phyloP scores from a whole-genome alignment of 2,329 filamentous ascomycete genomes.

The Neophaeococcomyces aloes region DNA sequence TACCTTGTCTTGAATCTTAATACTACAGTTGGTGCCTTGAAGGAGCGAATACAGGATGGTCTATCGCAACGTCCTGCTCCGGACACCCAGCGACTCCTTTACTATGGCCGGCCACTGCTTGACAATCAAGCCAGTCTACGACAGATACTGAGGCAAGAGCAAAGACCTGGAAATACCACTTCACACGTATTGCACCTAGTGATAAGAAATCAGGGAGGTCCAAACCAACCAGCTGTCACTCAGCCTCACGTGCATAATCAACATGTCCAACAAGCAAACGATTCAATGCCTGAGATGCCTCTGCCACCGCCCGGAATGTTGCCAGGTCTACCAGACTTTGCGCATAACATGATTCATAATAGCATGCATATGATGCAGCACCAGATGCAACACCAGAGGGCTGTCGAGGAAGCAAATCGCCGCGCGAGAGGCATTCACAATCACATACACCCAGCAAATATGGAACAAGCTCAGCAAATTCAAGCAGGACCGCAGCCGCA shows the following conservation, averaged over 20 bases:
- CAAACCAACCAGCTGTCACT: slow-evolving; percentile 15
- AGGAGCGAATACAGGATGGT: slow-evolving; percentile 39
- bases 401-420: slow-evolving; percentile 14
- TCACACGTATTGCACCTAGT: slow-evolving; percentile 33
- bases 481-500: slow-evolving; percentile 1
- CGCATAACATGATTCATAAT: slow-evolving; percentile 15
- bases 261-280: background rate
- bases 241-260: background rate
- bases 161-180: slow-evolving; percentile 25
- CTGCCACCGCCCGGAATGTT: slow-evolving; percentile 17
- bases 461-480: slow-evolving; percentile 12
- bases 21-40: slow-evolving; percentile 44
- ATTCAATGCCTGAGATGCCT: slow-evolving; percentile 26
- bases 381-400: slow-evolving; percentile 11
- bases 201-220: background rate
- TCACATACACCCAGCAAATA: slow-evolving; percentile 1
- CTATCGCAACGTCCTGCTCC: slow-evolving; percentile 38
- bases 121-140: slow-evolving; percentile 40
- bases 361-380: slow-evolving; percentile 11
- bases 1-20: slow-evolving; percentile 28
- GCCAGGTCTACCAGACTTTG: background rate
- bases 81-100: slow-evolving; percentile 47
- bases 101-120: slow-evolving; percentile 44
- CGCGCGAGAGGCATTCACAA: too few species aligned
- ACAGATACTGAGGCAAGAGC: slow-evolving; percentile 41